These are phyloP conservation scores for Scleromitrula shiraiana DNA, from an alignment of 2,329 filamentous ascomycete genomes.

Conservation along the genomic window DNA sequence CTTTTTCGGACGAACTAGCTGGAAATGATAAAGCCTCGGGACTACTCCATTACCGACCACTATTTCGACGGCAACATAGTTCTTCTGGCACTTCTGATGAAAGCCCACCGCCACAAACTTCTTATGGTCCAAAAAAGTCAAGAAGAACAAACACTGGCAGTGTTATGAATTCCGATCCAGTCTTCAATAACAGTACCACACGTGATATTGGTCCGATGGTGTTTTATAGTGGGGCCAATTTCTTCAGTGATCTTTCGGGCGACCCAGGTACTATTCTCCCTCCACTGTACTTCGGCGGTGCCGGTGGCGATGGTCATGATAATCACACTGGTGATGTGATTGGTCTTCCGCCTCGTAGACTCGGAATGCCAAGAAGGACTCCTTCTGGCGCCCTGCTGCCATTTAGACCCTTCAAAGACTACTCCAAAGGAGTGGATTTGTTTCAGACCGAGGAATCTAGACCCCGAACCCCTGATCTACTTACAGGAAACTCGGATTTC, in stretches of 20 bases:
- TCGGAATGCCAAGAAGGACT: constrained; percentile 1
- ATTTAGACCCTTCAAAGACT: constrained; percentile 43
- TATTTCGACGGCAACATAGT: constrained; percentile 46
- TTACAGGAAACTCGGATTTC: constrained; percentile 18
- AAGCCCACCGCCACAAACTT: neutral
- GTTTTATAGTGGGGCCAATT: constrained; percentile 72
- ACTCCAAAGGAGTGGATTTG: constrained; percentile 20
- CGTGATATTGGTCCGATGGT: constrained; percentile 66
- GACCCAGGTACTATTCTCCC: constrained; percentile 47
- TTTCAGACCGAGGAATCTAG: constrained; percentile 13
- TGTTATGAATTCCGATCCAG: neutral
- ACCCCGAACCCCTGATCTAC: constrained; percentile 20
- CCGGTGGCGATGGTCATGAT: constrained; percentile 32
- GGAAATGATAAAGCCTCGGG: constrained; percentile 33
- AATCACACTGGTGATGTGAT: constrained; percentile 15
- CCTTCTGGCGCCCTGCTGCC: constrained; percentile 16
- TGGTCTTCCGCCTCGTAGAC: constrained; percentile 12
- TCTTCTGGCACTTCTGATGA: constrained; percentile 32
- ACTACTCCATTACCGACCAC: constrained; percentile 55
- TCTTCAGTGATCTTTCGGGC: constrained; percentile 72
- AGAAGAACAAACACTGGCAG: neutral
- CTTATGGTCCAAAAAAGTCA: neutral
- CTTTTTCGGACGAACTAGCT: neutral
- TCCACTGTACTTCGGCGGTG: constrained; percentile 42
- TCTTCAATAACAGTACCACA: constrained; percentile 33